A percentile compares a stretch with the other conserved stretches of the same genome.
Evolutionary conservation across 169 alveolate species (phyloP).

Genomic region (Eimeria acervulina): DNA sequence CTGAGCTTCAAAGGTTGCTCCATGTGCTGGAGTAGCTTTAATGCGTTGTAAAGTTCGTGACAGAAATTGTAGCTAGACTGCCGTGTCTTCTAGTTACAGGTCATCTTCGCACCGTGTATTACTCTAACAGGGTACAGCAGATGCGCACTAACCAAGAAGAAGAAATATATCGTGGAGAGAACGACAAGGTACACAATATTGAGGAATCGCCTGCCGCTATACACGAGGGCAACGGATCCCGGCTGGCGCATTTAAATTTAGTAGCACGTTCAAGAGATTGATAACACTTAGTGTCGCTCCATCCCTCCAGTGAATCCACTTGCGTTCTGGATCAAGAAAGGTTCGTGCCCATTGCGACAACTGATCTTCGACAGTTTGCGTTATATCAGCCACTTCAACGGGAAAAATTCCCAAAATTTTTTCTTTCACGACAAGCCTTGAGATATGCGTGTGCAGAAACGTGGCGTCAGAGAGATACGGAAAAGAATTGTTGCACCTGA

Average conservation of each 20-base stretch:
- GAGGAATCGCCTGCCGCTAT: background rate
- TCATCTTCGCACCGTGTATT: background rate
- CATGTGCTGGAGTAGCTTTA: background rate
- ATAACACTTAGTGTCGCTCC: slow-evolving; percentile 12
- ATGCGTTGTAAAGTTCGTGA: background rate
- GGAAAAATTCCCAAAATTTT: slow-evolving; percentile 64
- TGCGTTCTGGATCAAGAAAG: slow-evolving; percentile 52
- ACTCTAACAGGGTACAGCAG: background rate
- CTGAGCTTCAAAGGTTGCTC: background rate
- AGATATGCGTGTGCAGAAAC: slow-evolving; percentile 9
- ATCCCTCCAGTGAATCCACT: slow-evolving; percentile 65
- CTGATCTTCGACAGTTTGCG: slow-evolving; percentile 61
- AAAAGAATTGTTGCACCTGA: slow-evolving; percentile 2
- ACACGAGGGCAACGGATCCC: slow-evolving; percentile 66
- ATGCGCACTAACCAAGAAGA: background rate
- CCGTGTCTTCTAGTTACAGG: background rate
- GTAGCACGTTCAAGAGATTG: slow-evolving; percentile 50
- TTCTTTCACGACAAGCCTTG: slow-evolving; percentile 61
- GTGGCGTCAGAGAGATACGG: slow-evolving; percentile 37
- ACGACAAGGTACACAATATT: background rate
- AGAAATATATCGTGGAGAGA: background rate
- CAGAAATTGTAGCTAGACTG: background rate
- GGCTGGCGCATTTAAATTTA: slow-evolving; percentile 75
- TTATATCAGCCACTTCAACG: slow-evolving; percentile 73
- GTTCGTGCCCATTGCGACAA: slow-evolving; percentile 18